Evolutionary conservation across 257 asterid species (phyloP), one percentile per base, ranked within the genome.

Genomic region (Solanum medicagineum): DNA sequence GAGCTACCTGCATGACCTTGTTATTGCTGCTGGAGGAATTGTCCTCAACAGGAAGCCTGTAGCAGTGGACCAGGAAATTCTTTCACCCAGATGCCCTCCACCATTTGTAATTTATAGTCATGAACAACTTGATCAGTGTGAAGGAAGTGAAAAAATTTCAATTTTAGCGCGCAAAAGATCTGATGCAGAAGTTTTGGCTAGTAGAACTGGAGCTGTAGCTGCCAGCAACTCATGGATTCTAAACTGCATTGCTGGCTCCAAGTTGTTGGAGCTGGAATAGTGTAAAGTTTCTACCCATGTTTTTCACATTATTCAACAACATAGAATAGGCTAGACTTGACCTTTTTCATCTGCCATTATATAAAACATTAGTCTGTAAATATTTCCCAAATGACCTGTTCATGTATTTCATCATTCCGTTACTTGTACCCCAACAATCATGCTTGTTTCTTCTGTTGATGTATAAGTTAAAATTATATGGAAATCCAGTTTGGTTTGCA

Each of bases 1-100:
- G 86, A 94, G 93, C 56, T 94, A 90, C 88, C 95, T 96, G 54
- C 93, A 92, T 22, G 97, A 94, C 89, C 98, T 96, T 15, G 97
- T 94, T 79, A 87, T 89, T 54, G 92, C 96, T 83, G 98, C 95
- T 73, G 99, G 98, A 85, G 99, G 98, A 84, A 92, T 87, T 77
- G 91, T 95, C 82, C 90, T 95, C 80, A 92, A 88, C 84, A 86
- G 99, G 86, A 95, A 95, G 90, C 99, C 98, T 20, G 88, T 95
- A 69, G 84, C 85, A 7, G 88, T 89, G 84, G 91, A 90, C 17
- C 86, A 88, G 80, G 86, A 87, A n/a, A 32, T 2, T 68, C 66
- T 79, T 44, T 86, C 85, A 15, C 54, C 57, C 42, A 81, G 77
- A 86, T 81, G 80, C 89, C 60, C 87, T 44, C 69, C 84, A 79